These are phyloP conservation scores for Neltuma alba DNA, from an alignment of 306 rosid species.

Conservation along the genomic window DNA sequence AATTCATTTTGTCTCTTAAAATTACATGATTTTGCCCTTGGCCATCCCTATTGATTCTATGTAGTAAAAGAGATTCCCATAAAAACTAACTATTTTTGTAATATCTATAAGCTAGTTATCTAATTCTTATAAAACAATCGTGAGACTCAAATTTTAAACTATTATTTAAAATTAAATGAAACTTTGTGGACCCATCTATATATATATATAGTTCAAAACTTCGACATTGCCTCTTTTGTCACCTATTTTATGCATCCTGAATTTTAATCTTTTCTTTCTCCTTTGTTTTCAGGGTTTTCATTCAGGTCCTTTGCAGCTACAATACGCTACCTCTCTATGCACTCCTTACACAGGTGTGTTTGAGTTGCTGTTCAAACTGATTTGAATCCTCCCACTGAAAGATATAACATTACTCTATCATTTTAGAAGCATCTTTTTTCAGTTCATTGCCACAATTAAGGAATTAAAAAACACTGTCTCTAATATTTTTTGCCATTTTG, in stretches of 20 bases:
- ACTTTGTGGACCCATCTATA: too few species aligned
- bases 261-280: neutral
- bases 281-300: constrained; percentile 57
- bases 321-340: constrained; percentile 95
- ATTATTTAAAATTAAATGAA: too few species aligned
- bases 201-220: too few species aligned
- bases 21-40: too few species aligned
- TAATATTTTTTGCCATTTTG: neutral
- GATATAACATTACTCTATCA: neutral
- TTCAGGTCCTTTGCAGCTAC: constrained; percentile 90
- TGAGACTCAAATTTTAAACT: too few species aligned
- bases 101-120: too few species aligned
- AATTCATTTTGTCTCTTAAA: too few species aligned
- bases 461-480: neutral
- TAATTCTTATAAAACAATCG: too few species aligned
- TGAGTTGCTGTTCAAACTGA: constrained; percentile 20
- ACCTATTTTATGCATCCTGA: neutral
- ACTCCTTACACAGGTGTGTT: constrained; percentile 79
- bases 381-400: neutral
- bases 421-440: neutral
- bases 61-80: too few species aligned
- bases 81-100: too few species aligned
- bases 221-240: too few species aligned
- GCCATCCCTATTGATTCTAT: too few species aligned
- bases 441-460: neutral